Evolutionary conservation across 768 basidiomycete genomes (phyloP), one percentile per base, ranked within the genome.

Genomic region (Lactarius vividus): DNA sequence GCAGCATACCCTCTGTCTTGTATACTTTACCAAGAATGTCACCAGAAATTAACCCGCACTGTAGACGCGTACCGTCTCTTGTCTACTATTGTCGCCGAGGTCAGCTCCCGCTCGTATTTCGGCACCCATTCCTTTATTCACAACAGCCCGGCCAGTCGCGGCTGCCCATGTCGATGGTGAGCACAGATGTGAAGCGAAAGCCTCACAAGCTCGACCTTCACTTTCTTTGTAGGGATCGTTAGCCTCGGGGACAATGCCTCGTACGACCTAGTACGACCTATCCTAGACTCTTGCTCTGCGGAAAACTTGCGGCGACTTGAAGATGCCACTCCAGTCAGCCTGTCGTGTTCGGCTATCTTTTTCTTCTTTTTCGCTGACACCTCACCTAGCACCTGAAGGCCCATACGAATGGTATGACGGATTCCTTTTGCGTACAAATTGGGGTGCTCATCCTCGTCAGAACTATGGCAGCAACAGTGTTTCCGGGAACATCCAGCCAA

Each of bases 61-160:
- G 62, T 59, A 55, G 61, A 55, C 81, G 82, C 29, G 75, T 92
- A 28, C 88, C 85, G 28, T 80, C 85, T 39, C 83, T 93, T 39
- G 86, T 88, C 1, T 78, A 83, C 46, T 82, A 84, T 57, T 93
- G 91, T 70, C 90, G 92, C 74, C 83, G 88, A 74, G 85, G 90
- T 91, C 70, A 75, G 85, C 70, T 46, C 3, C 29, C 56, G 66
- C 35, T 56, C 42, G 59, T 37, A 29, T 40, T 31, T 63, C 58
- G 69, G 31, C 63, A 35, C 23, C 57, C 46, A 29, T 59, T 37
- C 39, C 55, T 58, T 57, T 65, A 57, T 57, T 65, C 6, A 64
- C 53, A 11, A 54, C 53, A 53, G 54, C 35, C 66, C 18, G 65
- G 10, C 40, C 69, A 91, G 89, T 87, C 63, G 85, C 86, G 28